Evolutionary conservation across 257 asterid species (phyloP), one percentile per base, ranked within the genome.

Genomic region (Verbena officinalis): DNA sequence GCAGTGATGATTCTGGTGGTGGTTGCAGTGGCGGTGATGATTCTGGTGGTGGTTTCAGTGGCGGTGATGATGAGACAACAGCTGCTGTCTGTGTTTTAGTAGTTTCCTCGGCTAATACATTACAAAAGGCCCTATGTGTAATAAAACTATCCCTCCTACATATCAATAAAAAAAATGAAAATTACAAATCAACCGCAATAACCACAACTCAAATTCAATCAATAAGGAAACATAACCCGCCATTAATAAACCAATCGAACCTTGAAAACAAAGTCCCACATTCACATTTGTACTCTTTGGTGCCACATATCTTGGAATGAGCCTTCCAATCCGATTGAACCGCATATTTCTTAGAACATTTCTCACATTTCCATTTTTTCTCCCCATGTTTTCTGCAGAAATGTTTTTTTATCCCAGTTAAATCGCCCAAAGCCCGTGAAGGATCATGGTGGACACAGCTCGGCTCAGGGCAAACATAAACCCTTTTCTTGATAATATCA

Each of bases 281-380:
- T 68, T 85, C 92, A 67, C 97, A 90, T 67, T 67, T 85, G 70
- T 90, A 90, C 78, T 90, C 96, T 73, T 71, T 84, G 9, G 92
- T 87, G 12, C 97, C 97, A 71, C 97, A 90, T 69, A 85, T 77
- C 81, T 90, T 90, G 12, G 86, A 79, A 72, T 90, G 97, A 34
- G 96, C 97, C 64, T 90, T 90, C 86, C 95, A 87, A 46, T 90
- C 97, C n/a, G 97, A 90, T 51, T 85, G 95, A 36, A 90, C 97
- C 0, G 97, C 97, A 30, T 90, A 90, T 55, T 87, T 87, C 80
- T 90, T 90, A 1, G 95, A 83, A 45, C 97, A 90, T 46, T 81
- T 81, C 0, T 85, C 91, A 70, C 97, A 90, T 80, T 85, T 85
- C 91, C 95, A 85, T 71, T 90, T 90, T 87, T 90, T 90, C 78